Base-by-base conservation (phyloP, 306 rosid genomes). In the Rosa rugosa region DNA sequence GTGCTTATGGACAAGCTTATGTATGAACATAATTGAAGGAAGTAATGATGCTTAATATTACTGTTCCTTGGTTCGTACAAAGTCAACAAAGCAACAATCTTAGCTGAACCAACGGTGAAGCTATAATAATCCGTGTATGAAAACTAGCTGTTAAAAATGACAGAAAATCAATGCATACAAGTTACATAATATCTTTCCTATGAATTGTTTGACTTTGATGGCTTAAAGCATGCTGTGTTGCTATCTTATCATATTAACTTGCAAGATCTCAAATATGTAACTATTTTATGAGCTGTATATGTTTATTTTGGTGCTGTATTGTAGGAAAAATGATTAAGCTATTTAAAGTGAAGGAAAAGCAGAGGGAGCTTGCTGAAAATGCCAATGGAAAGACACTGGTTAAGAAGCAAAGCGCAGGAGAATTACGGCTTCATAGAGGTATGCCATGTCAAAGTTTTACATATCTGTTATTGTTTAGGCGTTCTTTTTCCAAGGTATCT, bases 291-390 rank as follows among this genome's bases (percentile, higher is more conserved):
- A 72, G 45, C 7, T 53, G n/a, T 27, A 40, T 67, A 6, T 67
- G 38, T 44, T 50, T 69, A 23, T 70, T 78, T 40, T 27, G 64
- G n/a, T 71, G 50, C 67, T 56, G 11, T 71, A 31, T 38, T 79
- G 80, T 70, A 87, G 88, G 85, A 77, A 84, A 79, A 67, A 88
- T 88, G 90, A 88, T 88, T 36, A 84, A 76, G 80, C 87, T 88
- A 36, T 88, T 88, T 78, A 88, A 88, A 70, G 92, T 86, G 70
- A 88, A 88, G 88, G 91, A 88, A 80, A 88, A 84, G 77, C 90
- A 84, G 81, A 86, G 85, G 69, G 89, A 88, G 75, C 75, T 77
- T 59, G 90, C 90, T 46, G 81, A 79, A 72, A 88, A 80, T 69
- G 90, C 90, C 63, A 86, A 82, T 72, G 90, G 92, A 34, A 73